Evolutionary conservation across 371 early-diverging fungal genomes (phyloP), one percentile per base, ranked within the genome.

Genomic region (Rhizopus sp.): DNA sequence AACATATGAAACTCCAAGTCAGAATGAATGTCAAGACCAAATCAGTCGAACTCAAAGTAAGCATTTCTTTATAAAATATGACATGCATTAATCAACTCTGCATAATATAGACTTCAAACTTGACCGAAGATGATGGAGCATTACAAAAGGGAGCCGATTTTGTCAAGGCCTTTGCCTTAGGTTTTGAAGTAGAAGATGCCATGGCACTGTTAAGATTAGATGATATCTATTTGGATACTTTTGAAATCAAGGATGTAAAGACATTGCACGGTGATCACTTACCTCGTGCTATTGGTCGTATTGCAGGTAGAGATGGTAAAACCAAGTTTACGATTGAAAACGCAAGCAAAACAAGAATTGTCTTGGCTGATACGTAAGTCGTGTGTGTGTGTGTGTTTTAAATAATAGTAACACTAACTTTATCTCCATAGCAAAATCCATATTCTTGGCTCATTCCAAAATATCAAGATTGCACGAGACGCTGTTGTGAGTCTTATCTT

Each of bases 221-320:
- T 63, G 98, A 97, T 64, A 78, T 98, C 62, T 98, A 87, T 74
- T 70, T 98, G 67, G 98, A 99, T 66, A 85, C 93, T 13, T 99
- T 99, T 74, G 97, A 99, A 62, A 91, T 99, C 74, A 96, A 97
- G 80, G 99, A 99, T 72, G 93, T 99, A 37, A 96, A 97, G 83
- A 97, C 94, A 12, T 75, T 99, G 46, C 89, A 89, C 52, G 95
- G 97, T 50, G 95, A 97, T 65, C 97, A 99, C 77, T 77, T 99
- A 69, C 90, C 97, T 29, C 89, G 99, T 62, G 99, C 99, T 62
- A 78, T 99, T 69, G 99, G 99, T 64, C 94, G 99, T 73, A 93
- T 99, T 68, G 98, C 99, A 39, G 99, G 99, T 55, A 93, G 94
- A 77, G 93, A 98, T 64, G 99, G 99, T 50, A 97, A 96, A 76